phyloP scores from a whole-genome alignment of 345 rosid genomes.

The Boechera stricta region DNA sequence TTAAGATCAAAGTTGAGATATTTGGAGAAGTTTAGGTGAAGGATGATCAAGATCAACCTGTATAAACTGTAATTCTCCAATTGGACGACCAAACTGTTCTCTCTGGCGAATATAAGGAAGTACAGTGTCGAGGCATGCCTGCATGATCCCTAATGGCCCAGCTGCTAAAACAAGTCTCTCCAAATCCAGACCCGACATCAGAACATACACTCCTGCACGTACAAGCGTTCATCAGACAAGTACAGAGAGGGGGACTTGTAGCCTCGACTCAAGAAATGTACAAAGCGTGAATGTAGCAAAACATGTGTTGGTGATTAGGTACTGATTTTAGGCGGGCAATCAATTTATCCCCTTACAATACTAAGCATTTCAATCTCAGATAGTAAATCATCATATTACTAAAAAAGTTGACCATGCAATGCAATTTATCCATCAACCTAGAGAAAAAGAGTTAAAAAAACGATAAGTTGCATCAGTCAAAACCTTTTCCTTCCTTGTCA shows the following conservation, averaged over 20 bases:
- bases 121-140: slow-evolving; percentile 89
- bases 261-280: not conserved
- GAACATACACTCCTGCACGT: slow-evolving; percentile 81
- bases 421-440: slow-evolving; percentile 11
- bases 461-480: slow-evolving; percentile 35
- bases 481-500: slow-evolving; percentile 92
- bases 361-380: not conserved
- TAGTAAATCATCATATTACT: not conserved
- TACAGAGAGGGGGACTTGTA: not conserved
- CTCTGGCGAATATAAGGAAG: slow-evolving; percentile 88
- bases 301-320: not conserved
- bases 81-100: slow-evolving; percentile 89
- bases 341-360: not conserved
- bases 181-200: slow-evolving; percentile 97
- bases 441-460: not conserved
- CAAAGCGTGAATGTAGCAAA: slow-evolving; percentile 14
- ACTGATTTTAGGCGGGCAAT: not conserved
- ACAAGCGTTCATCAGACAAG: slow-evolving; percentile 21
- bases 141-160: slow-evolving; percentile 97
- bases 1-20: not conserved
- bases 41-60: slow-evolving; percentile 59
- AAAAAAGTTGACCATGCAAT: not conserved
- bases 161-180: slow-evolving; percentile 93
- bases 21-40: slow-evolving; percentile 3
- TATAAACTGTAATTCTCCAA: slow-evolving; percentile 91